Evolutionary conservation across 78 protist species (phyloP), one percentile per base, ranked within the genome.

Genomic region (Dictyostelium firmibasis): DNA sequence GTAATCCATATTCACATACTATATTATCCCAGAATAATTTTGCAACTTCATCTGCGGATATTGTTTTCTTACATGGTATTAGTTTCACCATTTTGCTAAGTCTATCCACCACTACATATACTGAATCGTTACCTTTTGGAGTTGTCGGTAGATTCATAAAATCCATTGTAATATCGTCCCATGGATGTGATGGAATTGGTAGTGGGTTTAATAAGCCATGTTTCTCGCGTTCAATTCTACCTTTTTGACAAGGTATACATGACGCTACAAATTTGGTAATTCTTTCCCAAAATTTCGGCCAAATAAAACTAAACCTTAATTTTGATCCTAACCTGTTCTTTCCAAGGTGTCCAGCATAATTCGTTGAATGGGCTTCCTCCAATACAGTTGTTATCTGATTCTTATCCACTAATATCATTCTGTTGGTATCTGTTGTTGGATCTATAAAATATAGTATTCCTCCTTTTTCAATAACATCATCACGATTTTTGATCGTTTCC

Each of bases 101-200:
- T 4, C 86, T 57, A 23, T 41, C 57, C 2, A 87, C 93, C 1
- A 87, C 47, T 2, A 87, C 93, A 1, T 78, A 62, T 4, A 87
- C 20, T 36, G 60, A 60, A 38, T 87, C 85, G 0, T 41, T 14
- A 10, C 93, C 93, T 25, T 13, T 67, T 4, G 0, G n/a, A 0
- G 93, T 33, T 0, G 11, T 25, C 6, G 93, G 93, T 23, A 88
- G 27, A n/a, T 20, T 27, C 10, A 88, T 0, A 18, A 79, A 79
- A 47, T 88, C 93, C 86, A 88, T 77, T 0, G 93, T 25, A 0
- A 88, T 67, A 18, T 81, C 86, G 3, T 13, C 33, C 81, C 77
- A 88, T 38, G 86, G 86, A 31, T 67, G 5, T 4, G 25, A n/a
- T 1, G 86, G 81, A 11, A 81, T 36, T 6, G 85, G 81, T 29